These are phyloP conservation scores for Thielaviopsis cerberus DNA, from an alignment of 2,329 filamentous ascomycete genomes.

Conservation along the genomic window DNA sequence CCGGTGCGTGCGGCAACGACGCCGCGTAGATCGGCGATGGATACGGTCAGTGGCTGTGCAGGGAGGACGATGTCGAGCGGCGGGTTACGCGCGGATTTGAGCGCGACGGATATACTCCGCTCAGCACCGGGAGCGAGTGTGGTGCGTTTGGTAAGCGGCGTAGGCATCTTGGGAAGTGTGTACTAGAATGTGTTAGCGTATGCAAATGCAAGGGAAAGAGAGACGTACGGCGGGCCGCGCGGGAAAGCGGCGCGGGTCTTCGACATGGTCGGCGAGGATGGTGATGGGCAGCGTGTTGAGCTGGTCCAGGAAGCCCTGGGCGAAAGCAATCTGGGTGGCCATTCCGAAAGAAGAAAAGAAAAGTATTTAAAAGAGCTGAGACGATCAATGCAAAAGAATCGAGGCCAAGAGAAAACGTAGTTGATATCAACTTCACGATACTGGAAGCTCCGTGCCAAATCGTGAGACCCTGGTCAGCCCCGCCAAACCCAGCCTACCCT, in stretches of 20 bases:
- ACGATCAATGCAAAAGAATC: too few species aligned
- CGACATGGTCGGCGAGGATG: conserved; percentile 76
- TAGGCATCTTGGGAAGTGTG: conserved; percentile 51
- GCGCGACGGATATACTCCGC: conserved; percentile 35
- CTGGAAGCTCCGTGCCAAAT: background rate
- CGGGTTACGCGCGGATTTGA: conserved; percentile 64
- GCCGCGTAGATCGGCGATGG: conserved; percentile 60
- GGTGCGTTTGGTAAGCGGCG: conserved; percentile 31
- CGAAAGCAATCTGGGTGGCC: conserved; percentile 59
- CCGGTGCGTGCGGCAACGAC: conserved; percentile 44
- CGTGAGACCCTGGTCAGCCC: background rate
- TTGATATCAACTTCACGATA: background rate
- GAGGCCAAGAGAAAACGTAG: too few species aligned
- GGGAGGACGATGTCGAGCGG: conserved; percentile 48
- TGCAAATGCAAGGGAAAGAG: conserved; percentile 7
- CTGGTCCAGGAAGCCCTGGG: conserved; percentile 61
- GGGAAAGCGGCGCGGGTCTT: conserved; percentile 64
- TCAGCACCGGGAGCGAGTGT: conserved; percentile 32
- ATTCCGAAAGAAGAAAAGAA: conserved; percentile 1
- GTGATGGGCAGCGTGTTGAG: conserved; percentile 65
- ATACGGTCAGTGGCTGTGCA: conserved; percentile 46
- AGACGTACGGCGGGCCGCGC: conserved; percentile 50
- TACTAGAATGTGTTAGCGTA: conserved; percentile 30
- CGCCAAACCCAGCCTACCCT: background rate
- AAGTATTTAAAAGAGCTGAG: too few species aligned